Base-by-base conservation (phyloP, 495 filamentous ascomycete genomes). In the Xylaria scruposa region DNA sequence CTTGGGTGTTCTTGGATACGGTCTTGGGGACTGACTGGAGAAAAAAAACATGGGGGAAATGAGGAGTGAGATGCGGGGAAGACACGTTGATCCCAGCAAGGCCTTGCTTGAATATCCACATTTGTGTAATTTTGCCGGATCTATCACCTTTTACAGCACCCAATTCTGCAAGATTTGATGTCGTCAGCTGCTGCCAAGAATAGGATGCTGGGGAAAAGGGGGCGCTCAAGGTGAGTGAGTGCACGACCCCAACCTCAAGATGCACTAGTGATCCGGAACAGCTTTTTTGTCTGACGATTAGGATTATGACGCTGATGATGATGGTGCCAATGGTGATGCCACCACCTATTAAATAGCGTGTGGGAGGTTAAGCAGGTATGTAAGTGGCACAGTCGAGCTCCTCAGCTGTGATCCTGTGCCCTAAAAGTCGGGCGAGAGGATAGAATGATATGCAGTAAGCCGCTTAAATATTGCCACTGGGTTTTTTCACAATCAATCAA, bases 21-120 rank as follows among this genome's bases (percentile, higher is more conserved):
- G 49, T 12, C 33, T 56, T 67, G 36, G 36, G 31, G 64, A 31
- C 29, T 31, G 29, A 31, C 29, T 31, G 49, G 64, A 12, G 56
- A 49, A 4, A n/a, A 12, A 29, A 56, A 67, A 54, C 47, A 67
- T 56, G 65, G 65, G 63, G 65, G 33, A 54, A 24, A 67, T 56
- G 65, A 56, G 65, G 65, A 40, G 49, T 7, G 38, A 38, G 65
- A 67, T 67, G 65, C 65, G 65, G 65, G 65, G 65, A 67, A 67
- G 49, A 54, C 46, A 36, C 19, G 49, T 9, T 44, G 49, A 44
- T 67, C 31, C 19, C 17, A 29, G 29, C 26, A n/a, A 47, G 24
- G 6, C 31, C 31, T 60, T 21, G 31, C 12, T n/a, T 38, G 58
- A n/a, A 5, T 17, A 60, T 60, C 54, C 58, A 9, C n/a, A 38